Evolutionary conservation across 1,284 basidiomycete genomes (phyloP), one percentile per base, ranked within the genome.

Genomic region (Malassezia yamatoensis): DNA sequence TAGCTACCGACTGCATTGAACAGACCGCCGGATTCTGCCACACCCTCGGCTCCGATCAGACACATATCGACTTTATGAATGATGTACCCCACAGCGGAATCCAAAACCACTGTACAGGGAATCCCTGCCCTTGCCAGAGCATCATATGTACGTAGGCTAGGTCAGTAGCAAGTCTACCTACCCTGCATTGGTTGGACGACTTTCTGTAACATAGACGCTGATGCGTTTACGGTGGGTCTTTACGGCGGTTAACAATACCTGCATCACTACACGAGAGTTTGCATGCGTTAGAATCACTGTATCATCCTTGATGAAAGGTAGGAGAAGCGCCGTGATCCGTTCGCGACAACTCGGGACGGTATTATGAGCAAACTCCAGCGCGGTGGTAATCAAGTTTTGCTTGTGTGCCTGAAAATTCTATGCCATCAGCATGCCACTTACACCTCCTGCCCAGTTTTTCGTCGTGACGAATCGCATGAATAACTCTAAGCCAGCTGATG

Each of bases 151-250:
- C 40, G 38, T 33, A 68, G 33, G 41, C 41, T 43, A 15, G 16
- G 41, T 43, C 6, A 43, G 41, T 18, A 11, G 41, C 41, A 39
- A 10, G 21, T 0, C 5, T 24, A 43, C 41, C 21, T 43, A 43
- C 67, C 64, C 7, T 13, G 86, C 79, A 61, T 86, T 84, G 72
- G 84, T 83, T 65, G 90, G 90, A 62, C 90, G 81, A 36, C 88
- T 88, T 81, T 96, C 90, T 53, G 94, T 96, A 51, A 99, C 94
- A 75, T 90, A 98, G 41, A 98, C 93, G 68, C 86, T 88, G 77
- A 98, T 90, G 53, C 90, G 82, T 78, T 96, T 96, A 72, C 84
- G 83, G 24, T 67, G 62, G 13, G 50, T 16, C 75, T 93, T 86
- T 7, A 91, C 90, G 1, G 77, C 76, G 60, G 84, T 81, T 48